phyloP scores from a whole-genome alignment of 2,329 filamentous ascomycete genomes.

The Fusarium penzigii region DNA sequence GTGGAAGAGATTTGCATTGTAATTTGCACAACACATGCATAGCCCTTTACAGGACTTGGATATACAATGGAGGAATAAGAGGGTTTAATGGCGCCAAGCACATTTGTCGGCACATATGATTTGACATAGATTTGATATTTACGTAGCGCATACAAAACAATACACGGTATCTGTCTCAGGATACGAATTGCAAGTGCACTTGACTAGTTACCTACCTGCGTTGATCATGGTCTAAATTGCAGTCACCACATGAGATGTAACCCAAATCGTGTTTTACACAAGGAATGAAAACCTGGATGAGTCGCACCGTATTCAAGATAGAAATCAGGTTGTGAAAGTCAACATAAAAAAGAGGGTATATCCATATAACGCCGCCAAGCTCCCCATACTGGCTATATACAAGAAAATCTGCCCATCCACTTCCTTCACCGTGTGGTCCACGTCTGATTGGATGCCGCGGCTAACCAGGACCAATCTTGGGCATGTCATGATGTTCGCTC shows the following conservation, averaged over 20 bases:
- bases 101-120: conserved; percentile 16
- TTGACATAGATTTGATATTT: conserved; percentile 23
- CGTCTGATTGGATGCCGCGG: not conserved
- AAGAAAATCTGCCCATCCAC: not conserved
- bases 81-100: conserved; percentile 23
- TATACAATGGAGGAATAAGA: conserved; percentile 15
- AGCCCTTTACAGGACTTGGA: conserved; percentile 12
- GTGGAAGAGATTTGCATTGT: conserved; percentile 9
- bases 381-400: conserved; percentile 6
- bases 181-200: not conserved
- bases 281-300: too few species aligned
- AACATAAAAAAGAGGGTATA: conserved; percentile 23
- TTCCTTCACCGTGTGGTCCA: not conserved
- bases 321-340: not conserved
- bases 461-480: conserved; percentile 64
- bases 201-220: not conserved
- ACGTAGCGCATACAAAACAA: conserved; percentile 20
- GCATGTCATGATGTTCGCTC: conserved; percentile 98
- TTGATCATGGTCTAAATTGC: not conserved
- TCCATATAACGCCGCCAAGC: conserved; percentile 28
- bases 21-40: conserved; percentile 13
- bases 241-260: not conserved
- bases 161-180: conserved; percentile 5
- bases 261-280: too few species aligned
- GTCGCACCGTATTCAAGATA: not conserved